These are phyloP conservation scores for Meira nashicola DNA, from an alignment of 1,284 basidiomycete genomes.

Conservation along the genomic window DNA sequence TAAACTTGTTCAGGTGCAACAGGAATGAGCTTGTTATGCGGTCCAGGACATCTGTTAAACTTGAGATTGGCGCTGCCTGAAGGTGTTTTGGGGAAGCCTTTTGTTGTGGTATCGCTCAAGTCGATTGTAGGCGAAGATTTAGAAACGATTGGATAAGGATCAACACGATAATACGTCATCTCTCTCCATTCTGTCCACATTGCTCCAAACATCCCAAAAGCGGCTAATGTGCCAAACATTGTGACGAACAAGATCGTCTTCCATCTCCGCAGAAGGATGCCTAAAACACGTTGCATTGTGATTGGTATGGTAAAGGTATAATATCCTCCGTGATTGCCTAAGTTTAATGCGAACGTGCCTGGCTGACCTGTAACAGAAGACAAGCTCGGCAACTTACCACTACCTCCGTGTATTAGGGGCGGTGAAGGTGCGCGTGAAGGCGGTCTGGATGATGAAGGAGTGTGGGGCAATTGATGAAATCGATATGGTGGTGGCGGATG, in stretches of 20 bases:
- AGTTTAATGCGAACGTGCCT: slow-evolving; percentile 39
- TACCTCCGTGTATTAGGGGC: slow-evolving; percentile 31
- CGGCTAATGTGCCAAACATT: slow-evolving; percentile 35
- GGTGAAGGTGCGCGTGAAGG: slow-evolving; percentile 37
- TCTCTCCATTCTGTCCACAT: slow-evolving; percentile 52
- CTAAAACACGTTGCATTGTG: slow-evolving; percentile 27
- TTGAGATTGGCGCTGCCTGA: slow-evolving; percentile 27
- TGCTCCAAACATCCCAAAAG: slow-evolving; percentile 43
- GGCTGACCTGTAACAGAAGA: slow-evolving; percentile 19
- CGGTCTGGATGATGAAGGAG: slow-evolving; percentile 34
- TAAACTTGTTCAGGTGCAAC: slow-evolving; percentile 36
- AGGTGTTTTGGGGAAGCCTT: slow-evolving; percentile 20
- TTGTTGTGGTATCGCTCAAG: slow-evolving; percentile 9
- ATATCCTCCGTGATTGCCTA: slow-evolving; percentile 42
- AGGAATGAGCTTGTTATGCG: slow-evolving; percentile 31
- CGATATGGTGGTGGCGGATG: slow-evolving; percentile 41
- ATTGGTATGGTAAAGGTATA: slow-evolving; percentile 37
- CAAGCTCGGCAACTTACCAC: slow-evolving; percentile 23
- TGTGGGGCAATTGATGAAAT: slow-evolving; percentile 40
- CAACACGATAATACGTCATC: slow-evolving; percentile 50
- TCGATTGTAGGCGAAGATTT: slow-evolving; percentile 20
- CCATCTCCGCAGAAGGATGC: slow-evolving; percentile 40
- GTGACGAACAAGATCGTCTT: slow-evolving; percentile 44
- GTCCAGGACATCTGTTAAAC: slow-evolving; percentile 41
- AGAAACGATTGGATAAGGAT: slow-evolving; percentile 41